These are phyloP conservation scores for Panaeolus papilionaceus DNA, from an alignment of 768 basidiomycete genomes.

Conservation along the genomic window DNA sequence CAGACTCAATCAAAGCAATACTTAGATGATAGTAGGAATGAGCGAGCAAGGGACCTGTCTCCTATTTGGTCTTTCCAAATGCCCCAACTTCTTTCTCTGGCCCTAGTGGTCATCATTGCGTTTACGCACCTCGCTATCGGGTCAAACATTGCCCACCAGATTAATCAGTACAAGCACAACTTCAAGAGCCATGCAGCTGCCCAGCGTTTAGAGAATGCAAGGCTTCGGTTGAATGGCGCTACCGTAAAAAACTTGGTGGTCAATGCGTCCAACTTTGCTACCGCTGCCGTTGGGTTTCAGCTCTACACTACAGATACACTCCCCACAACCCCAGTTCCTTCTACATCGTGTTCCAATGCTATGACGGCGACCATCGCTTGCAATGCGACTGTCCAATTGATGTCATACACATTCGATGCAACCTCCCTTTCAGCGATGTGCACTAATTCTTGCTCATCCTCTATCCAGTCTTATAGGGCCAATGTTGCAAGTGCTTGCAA, in stretches of 20 bases:
- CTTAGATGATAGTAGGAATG: not conserved
- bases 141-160: not conserved
- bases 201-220: not conserved
- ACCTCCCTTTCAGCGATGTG: constrained; percentile 24
- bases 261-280: not conserved
- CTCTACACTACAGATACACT: constrained; percentile 24
- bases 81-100: not conserved
- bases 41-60: not conserved
- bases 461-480: constrained; percentile 28
- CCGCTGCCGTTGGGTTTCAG: constrained; percentile 12
- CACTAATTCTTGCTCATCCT: constrained; percentile 26
- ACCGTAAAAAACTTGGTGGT: not conserved
- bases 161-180: not conserved
- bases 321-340: constrained; percentile 22
- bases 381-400: constrained; percentile 23
- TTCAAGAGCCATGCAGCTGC: not conserved
- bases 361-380: constrained; percentile 24
- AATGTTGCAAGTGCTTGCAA: constrained; percentile 29
- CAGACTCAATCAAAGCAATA: not conserved
- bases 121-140: not conserved
- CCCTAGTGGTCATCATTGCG: not conserved
- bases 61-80: not conserved
- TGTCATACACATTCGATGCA: constrained; percentile 20
- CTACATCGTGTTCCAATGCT: constrained; percentile 22
- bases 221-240: not conserved